Evolutionary conservation across 352 stramenopile genomes (phyloP).

Genomic region (Stramenopiles sp.): DNA sequence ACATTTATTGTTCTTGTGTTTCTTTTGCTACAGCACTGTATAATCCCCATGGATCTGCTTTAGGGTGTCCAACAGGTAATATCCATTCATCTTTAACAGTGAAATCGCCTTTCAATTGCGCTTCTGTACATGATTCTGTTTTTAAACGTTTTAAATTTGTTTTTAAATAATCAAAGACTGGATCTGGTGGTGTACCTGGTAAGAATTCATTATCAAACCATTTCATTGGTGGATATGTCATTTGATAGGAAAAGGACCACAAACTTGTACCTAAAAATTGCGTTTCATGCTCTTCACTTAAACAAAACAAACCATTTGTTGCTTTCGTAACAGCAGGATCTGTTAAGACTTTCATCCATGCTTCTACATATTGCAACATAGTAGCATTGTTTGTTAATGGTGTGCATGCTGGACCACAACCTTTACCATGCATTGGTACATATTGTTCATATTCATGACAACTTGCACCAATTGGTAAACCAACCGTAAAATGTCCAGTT

Average conservation of each 20-base stretch:
- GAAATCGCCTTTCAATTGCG: slow-evolving; percentile 5
- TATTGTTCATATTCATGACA: slow-evolving; percentile 6
- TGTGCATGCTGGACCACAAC: neutral
- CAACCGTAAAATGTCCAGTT: slow-evolving; percentile 2
- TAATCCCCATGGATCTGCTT: neutral
- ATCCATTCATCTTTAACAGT: slow-evolving; percentile 3
- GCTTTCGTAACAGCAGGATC: slow-evolving; percentile 7
- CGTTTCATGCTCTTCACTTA: slow-evolving; percentile 1
- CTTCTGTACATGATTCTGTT: slow-evolving; percentile 6
- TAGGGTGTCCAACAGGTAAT: neutral
- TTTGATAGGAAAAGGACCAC: slow-evolving; percentile 4
- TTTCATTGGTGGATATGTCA: slow-evolving; percentile 8
- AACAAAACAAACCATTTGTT: slow-evolving; percentile 5
- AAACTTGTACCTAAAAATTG: slow-evolving; percentile 2
- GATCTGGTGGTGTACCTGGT: neutral
- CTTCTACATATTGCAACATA: neutral
- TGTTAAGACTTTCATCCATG: slow-evolving; percentile 6
- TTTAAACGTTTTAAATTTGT: neutral
- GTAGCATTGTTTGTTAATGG: slow-evolving; percentile 1
- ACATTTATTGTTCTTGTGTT: neutral
- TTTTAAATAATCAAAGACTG: slow-evolving; percentile 3
- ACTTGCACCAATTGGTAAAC: neutral
- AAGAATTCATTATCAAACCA: slow-evolving; percentile 8
- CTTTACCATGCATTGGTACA: slow-evolving; percentile 2
- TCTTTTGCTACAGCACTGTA: neutral